Conservation (phyloP, 441 rosid species). For the Erodium trifolium region DNA sequence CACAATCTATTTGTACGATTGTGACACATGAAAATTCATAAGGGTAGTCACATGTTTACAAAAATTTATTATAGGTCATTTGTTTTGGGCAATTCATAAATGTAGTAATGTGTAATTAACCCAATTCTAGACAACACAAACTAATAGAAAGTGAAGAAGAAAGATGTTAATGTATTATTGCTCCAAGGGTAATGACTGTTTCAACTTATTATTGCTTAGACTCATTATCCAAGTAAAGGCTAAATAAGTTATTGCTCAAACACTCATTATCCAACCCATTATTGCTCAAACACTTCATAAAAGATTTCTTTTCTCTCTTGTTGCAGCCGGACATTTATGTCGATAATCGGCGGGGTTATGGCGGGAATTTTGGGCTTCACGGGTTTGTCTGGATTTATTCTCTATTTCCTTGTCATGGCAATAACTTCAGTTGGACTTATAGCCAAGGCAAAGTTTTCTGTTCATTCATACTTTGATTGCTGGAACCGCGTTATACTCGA, state of each 20-base stretch:
- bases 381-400: conserved; percentile 64
- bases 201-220: not conserved
- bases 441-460: conserved; percentile 76
- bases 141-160: not conserved
- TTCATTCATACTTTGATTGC: conserved; percentile 64
- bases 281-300: too few relatives aligned
- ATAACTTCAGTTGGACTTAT: conserved; percentile 69
- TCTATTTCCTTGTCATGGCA: conserved; percentile 79
- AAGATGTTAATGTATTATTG: not conserved
- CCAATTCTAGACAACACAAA: not conserved
- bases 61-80: too few relatives aligned
- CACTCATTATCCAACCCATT: too few relatives aligned
- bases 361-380: conserved; percentile 92
- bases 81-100: too few relatives aligned
- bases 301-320: conserved; percentile 21
- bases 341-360: conserved; percentile 78
- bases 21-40: too few relatives aligned
- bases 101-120: too few relatives aligned
- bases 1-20: too few relatives aligned
- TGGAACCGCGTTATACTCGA: conserved; percentile 73
- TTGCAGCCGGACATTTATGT: conserved; percentile 90
- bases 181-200: not conserved
- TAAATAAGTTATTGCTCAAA: not conserved
- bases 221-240: not conserved
- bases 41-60: too few relatives aligned